phyloP scores from a whole-genome alignment of 202 grass and related monocot genomes.

The Carex sylvatica region DNA sequence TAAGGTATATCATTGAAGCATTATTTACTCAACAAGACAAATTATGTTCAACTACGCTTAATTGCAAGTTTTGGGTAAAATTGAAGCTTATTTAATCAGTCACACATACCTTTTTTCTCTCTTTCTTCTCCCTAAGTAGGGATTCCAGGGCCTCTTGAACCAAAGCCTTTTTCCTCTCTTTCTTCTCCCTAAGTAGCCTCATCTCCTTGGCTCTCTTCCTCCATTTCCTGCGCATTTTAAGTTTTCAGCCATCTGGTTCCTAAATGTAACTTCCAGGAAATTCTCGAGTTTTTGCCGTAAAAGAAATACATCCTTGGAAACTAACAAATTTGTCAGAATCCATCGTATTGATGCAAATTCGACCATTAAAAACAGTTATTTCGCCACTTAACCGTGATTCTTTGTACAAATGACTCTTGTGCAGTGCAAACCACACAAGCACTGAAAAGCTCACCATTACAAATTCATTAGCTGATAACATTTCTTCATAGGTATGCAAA shows the following conservation, averaged over 20 bases:
- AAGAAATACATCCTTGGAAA: neutral
- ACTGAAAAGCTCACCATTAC: neutral
- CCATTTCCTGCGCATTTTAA: slow-evolving; percentile 60
- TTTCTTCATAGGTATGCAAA: neutral
- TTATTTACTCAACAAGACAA: neutral
- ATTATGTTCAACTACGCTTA: neutral
- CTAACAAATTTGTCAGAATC: neutral
- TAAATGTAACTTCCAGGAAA: neutral
- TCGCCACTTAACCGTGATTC: neutral
- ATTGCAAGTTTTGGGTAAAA: neutral
- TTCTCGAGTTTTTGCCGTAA: neutral
- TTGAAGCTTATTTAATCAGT: slow-evolving; percentile 1
- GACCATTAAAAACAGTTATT: neutral
- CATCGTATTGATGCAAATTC: neutral
- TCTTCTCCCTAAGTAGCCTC: slow-evolving; percentile 56
- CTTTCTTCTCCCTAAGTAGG: slow-evolving; percentile 3
- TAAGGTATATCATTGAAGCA: neutral
- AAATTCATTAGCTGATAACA: slow-evolving; percentile 29
- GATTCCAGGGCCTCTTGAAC: slow-evolving; percentile 61
- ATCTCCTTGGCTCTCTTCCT: slow-evolving; percentile 46
- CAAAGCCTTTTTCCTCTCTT: slow-evolving; percentile 63
- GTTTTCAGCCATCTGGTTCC: neutral
- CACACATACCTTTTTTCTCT: neutral
- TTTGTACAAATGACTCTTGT: neutral
- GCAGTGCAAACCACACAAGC: neutral